Evolutionary conservation across 345 rosid genomes (phyloP).

Genomic region (Euphorbia tirucalli): DNA sequence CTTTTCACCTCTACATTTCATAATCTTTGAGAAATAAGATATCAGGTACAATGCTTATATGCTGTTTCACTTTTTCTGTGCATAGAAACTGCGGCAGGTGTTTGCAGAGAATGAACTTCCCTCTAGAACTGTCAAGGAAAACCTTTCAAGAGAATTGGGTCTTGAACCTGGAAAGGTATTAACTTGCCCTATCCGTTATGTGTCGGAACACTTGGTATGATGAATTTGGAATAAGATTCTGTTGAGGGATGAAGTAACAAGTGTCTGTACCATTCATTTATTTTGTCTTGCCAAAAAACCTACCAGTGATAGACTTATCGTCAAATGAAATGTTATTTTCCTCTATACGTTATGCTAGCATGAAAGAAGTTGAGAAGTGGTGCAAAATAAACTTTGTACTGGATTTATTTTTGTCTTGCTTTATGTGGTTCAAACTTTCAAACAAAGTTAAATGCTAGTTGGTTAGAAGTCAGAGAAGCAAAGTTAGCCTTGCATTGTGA

Average conservation of each 20-base stretch:
- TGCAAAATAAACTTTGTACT: background rate
- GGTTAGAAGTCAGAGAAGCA: background rate
- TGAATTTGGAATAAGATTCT: background rate
- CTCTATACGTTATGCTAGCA: background rate
- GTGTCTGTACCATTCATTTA: background rate
- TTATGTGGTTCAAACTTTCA: background rate
- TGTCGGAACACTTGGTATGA: background rate
- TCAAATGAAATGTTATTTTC: background rate
- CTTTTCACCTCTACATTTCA: background rate
- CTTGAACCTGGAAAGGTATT: constrained; percentile 81
- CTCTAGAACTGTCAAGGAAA: constrained; percentile 63
- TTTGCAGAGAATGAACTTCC: constrained; percentile 96
- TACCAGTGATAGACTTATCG: background rate
- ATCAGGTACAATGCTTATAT: constrained; percentile 5
- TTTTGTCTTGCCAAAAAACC: background rate
- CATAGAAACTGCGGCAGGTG: constrained; percentile 84
- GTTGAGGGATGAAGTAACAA: background rate
- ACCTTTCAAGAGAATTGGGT: constrained; percentile 78
- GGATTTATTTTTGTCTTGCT: background rate
- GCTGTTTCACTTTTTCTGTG: constrained; percentile 5
- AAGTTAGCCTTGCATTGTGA: background rate
- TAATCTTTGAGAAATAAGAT: background rate
- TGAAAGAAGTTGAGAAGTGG: background rate
- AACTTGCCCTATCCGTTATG: background rate
- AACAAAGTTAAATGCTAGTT: background rate